A percentile compares a stretch with the other conserved stretches of the same genome.
Evolutionary conservation across 2,329 filamentous ascomycete species (phyloP).

Genomic region (Lomentospora prolificans): DNA sequence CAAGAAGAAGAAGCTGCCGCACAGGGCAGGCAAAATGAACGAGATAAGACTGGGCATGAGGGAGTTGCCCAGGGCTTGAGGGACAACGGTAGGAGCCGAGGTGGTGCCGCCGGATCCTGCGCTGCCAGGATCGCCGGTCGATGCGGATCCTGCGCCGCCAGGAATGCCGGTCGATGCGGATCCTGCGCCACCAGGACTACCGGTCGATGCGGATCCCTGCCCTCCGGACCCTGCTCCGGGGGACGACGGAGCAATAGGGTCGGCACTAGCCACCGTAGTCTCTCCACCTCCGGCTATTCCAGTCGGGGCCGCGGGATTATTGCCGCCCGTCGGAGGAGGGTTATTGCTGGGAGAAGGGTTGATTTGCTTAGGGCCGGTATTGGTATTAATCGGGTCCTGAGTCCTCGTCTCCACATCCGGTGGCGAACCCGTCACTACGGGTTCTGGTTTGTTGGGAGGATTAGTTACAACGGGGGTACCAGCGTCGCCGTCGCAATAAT

Average conservation of each 20-base stretch:
- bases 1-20: conserved; percentile 3
- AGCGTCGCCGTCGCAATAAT: conserved; percentile 29
- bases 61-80: not conserved
- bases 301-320: too few species aligned
- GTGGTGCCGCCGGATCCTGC: not conserved
- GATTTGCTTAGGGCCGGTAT: not conserved
- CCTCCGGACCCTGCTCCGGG: not conserved
- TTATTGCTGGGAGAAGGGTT: not conserved
- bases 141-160: not conserved
- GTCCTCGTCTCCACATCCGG: conserved; percentile 3
- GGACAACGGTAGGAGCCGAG: not conserved
- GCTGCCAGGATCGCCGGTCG: too few species aligned
- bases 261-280: not conserved
- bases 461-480: conserved; percentile 7
- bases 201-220: not conserved
- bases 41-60: not conserved
- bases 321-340: not conserved
- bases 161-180: not conserved
- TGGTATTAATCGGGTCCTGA: not conserved
- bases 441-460: not conserved
- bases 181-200: too few species aligned
- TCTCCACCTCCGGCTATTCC: too few species aligned
- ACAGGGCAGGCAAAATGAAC: not conserved
- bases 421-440: not conserved
- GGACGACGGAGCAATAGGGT: not conserved